Evolutionary conservation across 306 rosid genomes (phyloP), one percentile per base, ranked within the genome.

Genomic region (Rosa chinensis): DNA sequence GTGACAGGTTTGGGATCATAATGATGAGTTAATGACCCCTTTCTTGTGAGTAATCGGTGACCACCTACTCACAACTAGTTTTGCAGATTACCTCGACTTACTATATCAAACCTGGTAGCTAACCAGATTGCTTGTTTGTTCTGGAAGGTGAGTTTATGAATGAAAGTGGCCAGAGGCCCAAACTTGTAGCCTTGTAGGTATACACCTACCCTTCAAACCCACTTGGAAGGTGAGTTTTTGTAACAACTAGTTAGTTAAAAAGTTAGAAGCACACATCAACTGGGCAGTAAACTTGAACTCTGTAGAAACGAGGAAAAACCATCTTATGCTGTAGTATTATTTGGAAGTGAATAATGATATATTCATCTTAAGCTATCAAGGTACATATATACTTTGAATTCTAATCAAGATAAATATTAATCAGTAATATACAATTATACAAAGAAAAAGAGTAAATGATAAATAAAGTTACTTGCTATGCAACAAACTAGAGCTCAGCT

Each of bases 401-500:
- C 6, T 20, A 37, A 37, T 14, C 37, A 21, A 72, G 39, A 21
- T 3, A 39, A n/a, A 37, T 53, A 40, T 5, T 44, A 11, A 20
- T 64, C n/a, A 64, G 5, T 35, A 35, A 5, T 35, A 2, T 66
- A 66, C 21, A 35, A 39, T 37, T 10, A 20, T n/a, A 73, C 14
- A 40, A 5, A 4, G 16, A 42, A 58, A 11, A 21, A n/a, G 48
- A 9, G 25, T 25, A 39, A 7, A 39, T 39, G 43, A 17, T 4
- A 9, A 37, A 2, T 2, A 42, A 11, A 8, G 17, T 42, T 59
- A 4, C 56, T 21, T 74, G 53, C 55, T 23, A 59, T 8, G 23
- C 37, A 56, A 42, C 45, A 48, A 28, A 53, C 32, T 45, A 62
- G 72, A 62, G 72, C 79, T 76, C 79, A 23, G 43, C 78, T 56